Evolutionary conservation across 192 early-diverging fungal species (phyloP).

Genomic region (Backusella australiensis): DNA sequence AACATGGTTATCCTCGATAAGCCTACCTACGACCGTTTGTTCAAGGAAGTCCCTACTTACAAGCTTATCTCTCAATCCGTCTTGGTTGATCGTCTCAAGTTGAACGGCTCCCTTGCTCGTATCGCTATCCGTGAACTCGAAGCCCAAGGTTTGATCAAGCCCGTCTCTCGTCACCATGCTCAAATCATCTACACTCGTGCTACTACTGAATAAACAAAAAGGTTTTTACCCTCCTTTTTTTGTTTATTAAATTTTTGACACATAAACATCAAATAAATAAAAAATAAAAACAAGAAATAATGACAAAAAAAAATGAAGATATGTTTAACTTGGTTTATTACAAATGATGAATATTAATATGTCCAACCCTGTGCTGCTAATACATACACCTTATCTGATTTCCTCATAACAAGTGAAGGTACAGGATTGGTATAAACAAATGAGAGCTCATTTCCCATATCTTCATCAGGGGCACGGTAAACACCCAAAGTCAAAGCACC

Average conservation of each 20-base stretch:
- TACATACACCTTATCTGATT: slow-evolving; percentile 60
- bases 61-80: slow-evolving; percentile 98
- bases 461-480: slow-evolving; percentile 40
- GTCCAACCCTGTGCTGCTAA: slow-evolving; percentile 26
- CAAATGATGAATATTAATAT: not conserved
- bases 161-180: slow-evolving; percentile 86
- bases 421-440: slow-evolving; percentile 73
- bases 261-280: not conserved
- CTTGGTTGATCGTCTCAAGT: slow-evolving; percentile 95
- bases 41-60: slow-evolving; percentile 99
- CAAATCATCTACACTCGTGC: slow-evolving; percentile 80
- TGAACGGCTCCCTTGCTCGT: slow-evolving; percentile 98
- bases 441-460: slow-evolving; percentile 55
- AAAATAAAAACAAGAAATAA: not conserved
- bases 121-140: slow-evolving; percentile 92
- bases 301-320: not conserved
- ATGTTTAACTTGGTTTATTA: not conserved
- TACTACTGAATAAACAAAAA: slow-evolving; percentile 4
- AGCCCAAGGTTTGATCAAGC: slow-evolving; percentile 88
- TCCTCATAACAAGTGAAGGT: slow-evolving; percentile 48
- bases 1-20: slow-evolving; percentile 98
- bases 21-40: slow-evolving; percentile 96
- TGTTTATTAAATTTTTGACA: not conserved
- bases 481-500: slow-evolving; percentile 58
- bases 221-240: not conserved